A percentile compares a stretch with the other conserved stretches of the same genome.
Conservation (phyloP, 768 basidiomycete genomes). For the Psilocybe cyanescens region DNA sequence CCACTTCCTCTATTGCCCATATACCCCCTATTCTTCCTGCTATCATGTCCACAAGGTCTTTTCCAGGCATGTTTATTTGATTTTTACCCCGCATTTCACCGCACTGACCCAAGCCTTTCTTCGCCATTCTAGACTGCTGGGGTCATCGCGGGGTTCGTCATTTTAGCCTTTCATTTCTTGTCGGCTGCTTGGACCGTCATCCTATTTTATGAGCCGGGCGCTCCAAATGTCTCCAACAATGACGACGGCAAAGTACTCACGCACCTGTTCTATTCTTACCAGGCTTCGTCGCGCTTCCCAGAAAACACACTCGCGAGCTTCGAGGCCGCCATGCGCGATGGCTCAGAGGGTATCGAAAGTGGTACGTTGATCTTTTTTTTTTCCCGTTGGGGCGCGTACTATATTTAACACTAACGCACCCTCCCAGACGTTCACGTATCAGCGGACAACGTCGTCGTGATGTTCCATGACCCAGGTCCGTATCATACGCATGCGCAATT, state of each 20-base stretch:
- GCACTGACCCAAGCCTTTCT: not conserved
- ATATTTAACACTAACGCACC: constrained; percentile 57
- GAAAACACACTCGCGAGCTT: constrained; percentile 98
- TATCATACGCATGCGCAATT: constrained; percentile 6
- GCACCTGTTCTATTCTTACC: constrained; percentile 4
- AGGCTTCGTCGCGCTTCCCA: constrained; percentile 87
- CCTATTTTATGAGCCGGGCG: not conserved
- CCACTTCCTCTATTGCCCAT: constrained; percentile 1
- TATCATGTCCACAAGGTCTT: constrained; percentile 12
- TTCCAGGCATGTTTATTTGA: constrained; percentile 34
- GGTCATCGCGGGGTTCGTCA: constrained; percentile 51
- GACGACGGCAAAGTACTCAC: not conserved
- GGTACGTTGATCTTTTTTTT: constrained; percentile 61
- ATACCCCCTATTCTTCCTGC: not conserved
- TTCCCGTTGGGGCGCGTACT: constrained; percentile 13
- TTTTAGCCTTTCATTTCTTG: not conserved
- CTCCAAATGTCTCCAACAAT: not conserved
- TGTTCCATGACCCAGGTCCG: constrained; percentile 94
- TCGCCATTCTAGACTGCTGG: constrained; percentile 64
- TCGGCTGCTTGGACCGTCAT: not conserved
- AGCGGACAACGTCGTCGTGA: constrained; percentile 81
- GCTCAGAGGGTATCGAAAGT: constrained; percentile 96
- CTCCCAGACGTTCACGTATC: constrained; percentile 93
- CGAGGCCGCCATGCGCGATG: constrained; percentile 92
- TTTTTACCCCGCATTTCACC: not conserved